Conservation (phyloP, 2,329 filamentous ascomycete species). For the Hortaea werneckii region DNA sequence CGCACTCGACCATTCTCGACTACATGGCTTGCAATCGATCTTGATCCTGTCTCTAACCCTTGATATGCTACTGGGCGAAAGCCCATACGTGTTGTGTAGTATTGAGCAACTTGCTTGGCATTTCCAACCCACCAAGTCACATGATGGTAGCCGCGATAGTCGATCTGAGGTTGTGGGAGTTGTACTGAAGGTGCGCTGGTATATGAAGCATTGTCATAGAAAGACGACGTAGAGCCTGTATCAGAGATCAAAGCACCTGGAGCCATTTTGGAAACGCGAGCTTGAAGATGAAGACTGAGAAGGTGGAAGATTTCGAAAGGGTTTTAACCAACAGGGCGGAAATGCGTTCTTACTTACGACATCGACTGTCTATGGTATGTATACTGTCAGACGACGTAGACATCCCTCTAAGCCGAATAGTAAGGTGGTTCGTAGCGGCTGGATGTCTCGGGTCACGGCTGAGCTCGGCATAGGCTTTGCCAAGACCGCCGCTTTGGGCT, state of each 20-base stretch:
- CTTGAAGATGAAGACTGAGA: neutral
- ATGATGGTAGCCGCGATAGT: constrained; percentile 79
- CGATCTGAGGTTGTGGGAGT: neutral
- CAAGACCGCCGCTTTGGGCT: too few species aligned
- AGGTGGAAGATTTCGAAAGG: neutral
- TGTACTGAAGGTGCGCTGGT: too few species aligned
- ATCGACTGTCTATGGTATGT: too few species aligned
- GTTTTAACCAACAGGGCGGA: too few species aligned
- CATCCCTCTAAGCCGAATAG: too few species aligned
- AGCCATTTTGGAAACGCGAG: constrained; percentile 19
- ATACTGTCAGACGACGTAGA: too few species aligned
- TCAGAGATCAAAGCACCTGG: constrained; percentile 27
- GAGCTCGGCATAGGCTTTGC: too few species aligned
- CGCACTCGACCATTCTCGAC: constrained; percentile 64
- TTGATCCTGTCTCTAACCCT: constrained; percentile 78
- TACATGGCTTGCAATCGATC: constrained; percentile 74
- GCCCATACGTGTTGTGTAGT: constrained; percentile 79
- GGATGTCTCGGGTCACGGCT: too few species aligned
- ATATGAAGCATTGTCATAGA: too few species aligned
- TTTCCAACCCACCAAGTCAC: constrained; percentile 96
- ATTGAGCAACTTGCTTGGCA: constrained; percentile 85
- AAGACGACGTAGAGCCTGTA: too few species aligned
- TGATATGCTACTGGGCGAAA: constrained; percentile 75
- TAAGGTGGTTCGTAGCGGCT: too few species aligned
- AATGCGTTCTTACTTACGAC: too few species aligned